These are phyloP conservation scores for Ceratocystis alfenasii DNA, from an alignment of 2,329 filamentous ascomycete species.

Conservation along the genomic window DNA sequence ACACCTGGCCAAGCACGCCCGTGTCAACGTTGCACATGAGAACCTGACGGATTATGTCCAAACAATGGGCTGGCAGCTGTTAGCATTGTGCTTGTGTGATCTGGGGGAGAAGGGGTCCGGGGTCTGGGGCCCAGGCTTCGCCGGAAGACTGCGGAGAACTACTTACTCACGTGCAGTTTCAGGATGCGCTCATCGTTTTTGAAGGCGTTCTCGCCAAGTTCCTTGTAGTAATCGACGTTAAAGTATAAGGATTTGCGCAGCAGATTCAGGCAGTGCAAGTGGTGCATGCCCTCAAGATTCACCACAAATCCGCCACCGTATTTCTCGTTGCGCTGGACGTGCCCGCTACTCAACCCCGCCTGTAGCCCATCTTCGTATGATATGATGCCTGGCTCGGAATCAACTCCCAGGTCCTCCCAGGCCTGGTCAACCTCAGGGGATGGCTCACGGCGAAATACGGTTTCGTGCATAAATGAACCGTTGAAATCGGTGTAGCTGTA, in stretches of 20 bases:
- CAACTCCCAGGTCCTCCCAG: slow-evolving; percentile 36
- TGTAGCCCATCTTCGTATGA: slow-evolving; percentile 37
- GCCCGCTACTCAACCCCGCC: slow-evolving; percentile 41
- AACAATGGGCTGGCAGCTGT: slow-evolving; percentile 39
- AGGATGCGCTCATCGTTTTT: slow-evolving; percentile 43
- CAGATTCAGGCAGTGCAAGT: slow-evolving; percentile 50
- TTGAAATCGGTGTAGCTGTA: slow-evolving; percentile 38
- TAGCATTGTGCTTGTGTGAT: not conserved
- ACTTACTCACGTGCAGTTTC: slow-evolving; percentile 42
- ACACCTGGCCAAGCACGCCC: slow-evolving; percentile 49
- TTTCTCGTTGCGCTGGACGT: slow-evolving; percentile 43
- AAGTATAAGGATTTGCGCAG: slow-evolving; percentile 46
- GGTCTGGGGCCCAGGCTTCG: too few species aligned
- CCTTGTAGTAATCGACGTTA: slow-evolving; percentile 47
- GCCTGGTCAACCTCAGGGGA: slow-evolving; percentile 45
- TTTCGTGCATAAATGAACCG: slow-evolving; percentile 44
- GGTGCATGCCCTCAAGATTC: slow-evolving; percentile 46
- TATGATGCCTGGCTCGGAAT: slow-evolving; percentile 39
- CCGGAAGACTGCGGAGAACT: too few species aligned
- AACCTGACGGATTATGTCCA: slow-evolving; percentile 50
- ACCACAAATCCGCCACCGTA: slow-evolving; percentile 48
- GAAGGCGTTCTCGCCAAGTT: slow-evolving; percentile 40
- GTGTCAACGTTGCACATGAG: slow-evolving; percentile 52
- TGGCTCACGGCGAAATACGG: slow-evolving; percentile 39
- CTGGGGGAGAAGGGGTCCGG: too few species aligned